These are phyloP conservation scores for Hypericum androsaemum DNA, from an alignment of 345 rosid species.

Conservation along the genomic window DNA sequence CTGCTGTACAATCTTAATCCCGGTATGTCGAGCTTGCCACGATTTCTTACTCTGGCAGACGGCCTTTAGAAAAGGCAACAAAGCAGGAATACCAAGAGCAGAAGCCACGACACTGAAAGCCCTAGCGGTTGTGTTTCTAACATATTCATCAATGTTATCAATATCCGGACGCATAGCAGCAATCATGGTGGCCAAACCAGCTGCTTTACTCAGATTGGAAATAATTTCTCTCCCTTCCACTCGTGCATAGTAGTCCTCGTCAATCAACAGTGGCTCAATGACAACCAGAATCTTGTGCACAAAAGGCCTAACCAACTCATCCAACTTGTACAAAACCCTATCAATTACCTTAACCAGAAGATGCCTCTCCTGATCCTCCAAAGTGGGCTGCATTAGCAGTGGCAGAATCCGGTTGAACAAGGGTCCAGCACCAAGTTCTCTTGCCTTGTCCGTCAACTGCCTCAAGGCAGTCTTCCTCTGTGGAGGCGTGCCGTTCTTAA, in stretches of 20 bases:
- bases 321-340: slow-evolving; percentile 82
- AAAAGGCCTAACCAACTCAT: slow-evolving; percentile 92
- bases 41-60: slow-evolving; percentile 99
- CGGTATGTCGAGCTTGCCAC: slow-evolving; percentile 99
- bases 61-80: slow-evolving; percentile 87
- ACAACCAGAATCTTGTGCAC: slow-evolving; percentile 99
- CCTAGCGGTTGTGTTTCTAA: slow-evolving; percentile 97
- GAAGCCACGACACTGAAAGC: slow-evolving; percentile 99
- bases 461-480: slow-evolving; percentile 97
- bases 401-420: slow-evolving; percentile 83
- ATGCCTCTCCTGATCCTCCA: slow-evolving; percentile 99
- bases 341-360: slow-evolving; percentile 96
- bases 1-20: slow-evolving; percentile 99
- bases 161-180: slow-evolving; percentile 99
- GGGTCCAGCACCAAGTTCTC: slow-evolving; percentile 97
- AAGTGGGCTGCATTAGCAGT: slow-evolving; percentile 91
- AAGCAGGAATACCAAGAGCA: slow-evolving; percentile 93
- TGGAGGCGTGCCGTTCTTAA: slow-evolving; percentile 94
- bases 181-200: slow-evolving; percentile 98
- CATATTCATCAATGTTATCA: slow-evolving; percentile 95
- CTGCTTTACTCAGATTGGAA: slow-evolving; percentile 96
- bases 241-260: slow-evolving; percentile 99
- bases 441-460: slow-evolving; percentile 94
- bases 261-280: slow-evolving; percentile 95
- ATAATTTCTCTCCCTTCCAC: slow-evolving; percentile 98